Base-by-base conservation (phyloP, 371 early-diverging fungal species). In the Fennellomyces sp. region DNA sequence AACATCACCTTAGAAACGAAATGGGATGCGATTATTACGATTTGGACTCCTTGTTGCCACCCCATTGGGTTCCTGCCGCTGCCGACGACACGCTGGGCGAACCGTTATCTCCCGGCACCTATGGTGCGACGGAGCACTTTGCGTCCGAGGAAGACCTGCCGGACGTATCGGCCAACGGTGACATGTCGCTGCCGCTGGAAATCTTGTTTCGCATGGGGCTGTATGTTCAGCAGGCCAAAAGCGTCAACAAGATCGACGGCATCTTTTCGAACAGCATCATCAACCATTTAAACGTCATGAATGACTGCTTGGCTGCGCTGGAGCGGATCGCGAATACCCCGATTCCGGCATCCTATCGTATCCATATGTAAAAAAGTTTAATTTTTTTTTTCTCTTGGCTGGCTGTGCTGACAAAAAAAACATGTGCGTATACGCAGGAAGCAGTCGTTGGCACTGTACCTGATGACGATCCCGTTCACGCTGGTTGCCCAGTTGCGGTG, bases 291-390 rank as follows among this genome's bases (percentile, higher is more conserved):
- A 78, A 81, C 19, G 69, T 65, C 26, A 56, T 87, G 60, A 81
- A 88, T 41, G 93, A 93, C 61, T 82, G 81, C 61, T 70, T 92
- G 35, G 79, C 84, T 27, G 74, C 77, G 30, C 80, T 92, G 63
- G 92, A 93, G 63, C 75, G 94, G 23, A 88, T 94, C 65, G 75
- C 87, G n/a, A 78, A 75, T 61, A 87, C 90, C 2, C 94, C 94
- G 11, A 89, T 92, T 66, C 94, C 94, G 0, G 64, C 84, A 15
- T 92, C 90, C 10, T 94, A 94, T 65, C 74, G 78, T 27, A 85
- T 91, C 56, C 94, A 92, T 74, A 60, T 92, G 70, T 75, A 73
- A n/a, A n/a, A n/a, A n/a, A 70, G 75, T 64, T 39, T 42, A 2
- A 48, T 27, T 17, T 30, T 15, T 23, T 29, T 5, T 39, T 39